These are phyloP conservation scores for Lupinus albus DNA, from an alignment of 306 rosid species.

Conservation along the genomic window DNA sequence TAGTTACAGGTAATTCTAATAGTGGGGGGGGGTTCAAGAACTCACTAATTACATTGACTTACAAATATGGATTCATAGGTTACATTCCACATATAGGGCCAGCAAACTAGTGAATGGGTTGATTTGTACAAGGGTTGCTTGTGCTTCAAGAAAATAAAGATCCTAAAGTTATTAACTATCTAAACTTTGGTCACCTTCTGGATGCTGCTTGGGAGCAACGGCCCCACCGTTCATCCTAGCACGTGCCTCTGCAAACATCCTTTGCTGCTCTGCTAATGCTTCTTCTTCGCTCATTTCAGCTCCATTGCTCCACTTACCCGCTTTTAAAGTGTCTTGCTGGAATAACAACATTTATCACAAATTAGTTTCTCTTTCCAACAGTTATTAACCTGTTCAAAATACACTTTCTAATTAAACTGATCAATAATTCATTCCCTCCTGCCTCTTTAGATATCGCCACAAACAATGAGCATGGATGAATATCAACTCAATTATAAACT, in stretches of 20 bases:
- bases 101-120: slow-evolving; percentile 57
- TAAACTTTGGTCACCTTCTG: slow-evolving; percentile 86
- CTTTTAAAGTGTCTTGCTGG: slow-evolving; percentile 86
- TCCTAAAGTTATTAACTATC: slow-evolving; percentile 86
- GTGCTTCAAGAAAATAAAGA: slow-evolving; percentile 52
- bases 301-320: slow-evolving; percentile 84
- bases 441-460: slow-evolving; percentile 20
- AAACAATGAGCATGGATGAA: not conserved
- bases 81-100: slow-evolving; percentile 57
- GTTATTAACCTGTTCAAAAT: slow-evolving; percentile 1
- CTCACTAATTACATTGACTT: slow-evolving; percentile 75
- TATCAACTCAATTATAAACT: not conserved
- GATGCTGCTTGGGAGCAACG: slow-evolving; percentile 72
- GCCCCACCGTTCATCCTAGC: slow-evolving; percentile 94
- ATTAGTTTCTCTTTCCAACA: slow-evolving; percentile 5
- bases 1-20: slow-evolving; percentile 48
- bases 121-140: slow-evolving; percentile 84
- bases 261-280: slow-evolving; percentile 97
- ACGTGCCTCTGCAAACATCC: slow-evolving; percentile 99
- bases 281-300: slow-evolving; percentile 97
- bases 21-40: slow-evolving; percentile 44
- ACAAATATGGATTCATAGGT: slow-evolving; percentile 58
- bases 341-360: slow-evolving; percentile 42
- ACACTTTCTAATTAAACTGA: slow-evolving; percentile 1
- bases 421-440: slow-evolving; percentile 13